A percentile compares a stretch with the other conserved stretches of the same genome.
phyloP scores from a whole-genome alignment of 306 rosid genomes.

The Cyamopsis tetragonoloba region DNA sequence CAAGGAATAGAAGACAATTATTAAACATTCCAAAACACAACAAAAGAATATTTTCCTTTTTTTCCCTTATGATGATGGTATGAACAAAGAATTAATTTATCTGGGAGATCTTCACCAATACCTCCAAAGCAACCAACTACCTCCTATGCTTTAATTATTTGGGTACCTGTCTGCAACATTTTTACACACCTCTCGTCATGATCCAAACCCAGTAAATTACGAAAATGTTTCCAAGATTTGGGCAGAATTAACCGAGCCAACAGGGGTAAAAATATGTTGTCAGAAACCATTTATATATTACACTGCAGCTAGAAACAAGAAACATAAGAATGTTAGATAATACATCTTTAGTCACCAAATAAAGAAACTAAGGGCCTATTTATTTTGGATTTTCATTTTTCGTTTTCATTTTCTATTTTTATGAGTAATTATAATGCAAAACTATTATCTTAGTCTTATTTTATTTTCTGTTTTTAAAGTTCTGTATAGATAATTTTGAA shows the following conservation, averaged over 20 bases:
- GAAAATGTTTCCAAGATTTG: constrained; percentile 13
- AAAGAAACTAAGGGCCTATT: neutral
- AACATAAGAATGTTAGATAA: constrained; percentile 13
- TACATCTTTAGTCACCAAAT: neutral
- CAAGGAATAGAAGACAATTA: constrained; percentile 24
- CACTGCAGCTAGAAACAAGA: constrained; percentile 31
- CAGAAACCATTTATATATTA: constrained; percentile 30
- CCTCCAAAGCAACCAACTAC: constrained; percentile 25
- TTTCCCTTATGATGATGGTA: neutral
- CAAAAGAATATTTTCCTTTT: constrained; percentile 19
- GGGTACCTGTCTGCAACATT: constrained; percentile 20
- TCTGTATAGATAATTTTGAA: too few relatives aligned
- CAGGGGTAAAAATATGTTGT: constrained; percentile 14
- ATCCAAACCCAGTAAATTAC: constrained; percentile 19
- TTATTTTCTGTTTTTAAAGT: too few relatives aligned
- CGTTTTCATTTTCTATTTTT: too few relatives aligned
- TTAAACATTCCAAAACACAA: constrained; percentile 22
- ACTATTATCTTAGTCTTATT: too few relatives aligned
- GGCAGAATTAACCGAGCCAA: neutral
- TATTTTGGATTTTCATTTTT: too few relatives aligned
- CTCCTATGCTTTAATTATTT: constrained; percentile 28
- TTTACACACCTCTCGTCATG: constrained; percentile 30
- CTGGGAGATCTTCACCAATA: constrained; percentile 17
- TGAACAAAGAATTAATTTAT: constrained; percentile 25
- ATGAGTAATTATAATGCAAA: too few relatives aligned